Evolutionary conservation across 805 yeast genomes (phyloP).

Genomic region (Ogataea glucozyma): DNA sequence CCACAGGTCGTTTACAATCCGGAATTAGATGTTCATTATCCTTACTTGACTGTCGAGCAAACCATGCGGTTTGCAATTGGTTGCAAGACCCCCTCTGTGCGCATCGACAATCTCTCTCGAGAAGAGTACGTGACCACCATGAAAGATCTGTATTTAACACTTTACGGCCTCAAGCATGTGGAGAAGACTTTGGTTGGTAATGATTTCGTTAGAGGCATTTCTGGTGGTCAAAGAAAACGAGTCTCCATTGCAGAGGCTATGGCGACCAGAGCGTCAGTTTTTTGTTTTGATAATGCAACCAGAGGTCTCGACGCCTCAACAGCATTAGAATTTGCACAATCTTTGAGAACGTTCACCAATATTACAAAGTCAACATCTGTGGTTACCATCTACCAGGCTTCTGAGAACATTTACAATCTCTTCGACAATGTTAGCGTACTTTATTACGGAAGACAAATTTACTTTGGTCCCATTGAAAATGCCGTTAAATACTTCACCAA

Average conservation of each 20-base stretch:
- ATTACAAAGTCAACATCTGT: slow-evolving; percentile 47
- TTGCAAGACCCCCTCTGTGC: slow-evolving; percentile 58
- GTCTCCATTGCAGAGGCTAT: slow-evolving; percentile 61
- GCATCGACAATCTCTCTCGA: slow-evolving; percentile 54
- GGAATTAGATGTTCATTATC: slow-evolving; percentile 66
- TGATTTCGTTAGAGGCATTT: slow-evolving; percentile 60
- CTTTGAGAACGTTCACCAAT: slow-evolving; percentile 53
- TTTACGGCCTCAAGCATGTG: slow-evolving; percentile 44
- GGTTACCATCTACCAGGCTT: slow-evolving; percentile 48
- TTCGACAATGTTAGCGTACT: slow-evolving; percentile 42
- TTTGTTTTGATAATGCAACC: slow-evolving; percentile 67
- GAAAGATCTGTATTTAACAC: slow-evolving; percentile 43
- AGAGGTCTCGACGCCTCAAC: slow-evolving; percentile 72
- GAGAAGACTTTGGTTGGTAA: slow-evolving; percentile 59
- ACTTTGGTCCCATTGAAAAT: slow-evolving; percentile 35
- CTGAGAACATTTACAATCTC: slow-evolving; percentile 43
- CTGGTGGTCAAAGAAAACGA: slow-evolving; percentile 67
- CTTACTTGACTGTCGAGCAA: slow-evolving; percentile 63
- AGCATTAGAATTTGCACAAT: slow-evolving; percentile 59
- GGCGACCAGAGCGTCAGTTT: slow-evolving; percentile 37
- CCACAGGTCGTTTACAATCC: slow-evolving; percentile 73
- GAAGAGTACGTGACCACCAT: slow-evolving; percentile 52
- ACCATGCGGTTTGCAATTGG: slow-evolving; percentile 61
- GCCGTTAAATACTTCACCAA: slow-evolving; percentile 40
- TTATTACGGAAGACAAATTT: slow-evolving; percentile 45